phyloP scores from a whole-genome alignment of 768 basidiomycete genomes.

The Psilocybe subaeruginosa region DNA sequence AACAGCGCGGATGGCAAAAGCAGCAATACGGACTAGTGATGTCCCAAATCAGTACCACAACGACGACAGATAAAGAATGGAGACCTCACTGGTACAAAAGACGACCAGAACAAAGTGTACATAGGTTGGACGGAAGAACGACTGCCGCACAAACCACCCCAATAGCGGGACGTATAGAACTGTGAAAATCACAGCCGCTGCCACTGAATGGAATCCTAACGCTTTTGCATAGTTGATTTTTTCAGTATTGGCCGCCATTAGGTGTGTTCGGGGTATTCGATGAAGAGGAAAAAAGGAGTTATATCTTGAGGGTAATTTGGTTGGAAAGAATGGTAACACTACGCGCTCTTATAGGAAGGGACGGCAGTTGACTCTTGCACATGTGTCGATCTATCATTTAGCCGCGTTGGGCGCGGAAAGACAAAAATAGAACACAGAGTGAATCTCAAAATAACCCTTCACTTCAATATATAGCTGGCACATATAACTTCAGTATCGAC shows the following conservation, averaged over 20 bases:
- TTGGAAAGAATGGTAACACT: too few species aligned
- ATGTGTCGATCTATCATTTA: too few species aligned
- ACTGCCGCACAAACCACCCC: constrained; percentile 32
- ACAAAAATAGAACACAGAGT: too few species aligned
- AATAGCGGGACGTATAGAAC: constrained; percentile 36
- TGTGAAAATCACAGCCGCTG: constrained; percentile 39
- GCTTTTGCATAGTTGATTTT: constrained; percentile 36
- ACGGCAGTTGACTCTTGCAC: too few species aligned
- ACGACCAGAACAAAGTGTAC: constrained; percentile 35
- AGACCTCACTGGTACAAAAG: constrained; percentile 41
- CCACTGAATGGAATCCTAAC: constrained; percentile 35
- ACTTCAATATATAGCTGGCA: too few species aligned
- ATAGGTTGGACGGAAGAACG: constrained; percentile 32
- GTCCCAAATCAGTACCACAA: not conserved
- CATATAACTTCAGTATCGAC: not conserved
- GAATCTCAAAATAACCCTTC: too few species aligned
- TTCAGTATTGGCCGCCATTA: not conserved
- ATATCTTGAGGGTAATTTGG: too few species aligned
- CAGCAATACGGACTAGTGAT: constrained; percentile 39
- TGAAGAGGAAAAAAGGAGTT: too few species aligned
- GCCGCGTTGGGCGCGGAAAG: too few species aligned
- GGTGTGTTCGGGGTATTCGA: not conserved
- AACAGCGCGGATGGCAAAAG: constrained; percentile 43
- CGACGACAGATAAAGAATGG: not conserved
- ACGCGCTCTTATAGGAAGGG: too few species aligned